phyloP scores from a whole-genome alignment of 768 basidiomycete genomes.

The Trichaptum fuscoviolaceum region DNA sequence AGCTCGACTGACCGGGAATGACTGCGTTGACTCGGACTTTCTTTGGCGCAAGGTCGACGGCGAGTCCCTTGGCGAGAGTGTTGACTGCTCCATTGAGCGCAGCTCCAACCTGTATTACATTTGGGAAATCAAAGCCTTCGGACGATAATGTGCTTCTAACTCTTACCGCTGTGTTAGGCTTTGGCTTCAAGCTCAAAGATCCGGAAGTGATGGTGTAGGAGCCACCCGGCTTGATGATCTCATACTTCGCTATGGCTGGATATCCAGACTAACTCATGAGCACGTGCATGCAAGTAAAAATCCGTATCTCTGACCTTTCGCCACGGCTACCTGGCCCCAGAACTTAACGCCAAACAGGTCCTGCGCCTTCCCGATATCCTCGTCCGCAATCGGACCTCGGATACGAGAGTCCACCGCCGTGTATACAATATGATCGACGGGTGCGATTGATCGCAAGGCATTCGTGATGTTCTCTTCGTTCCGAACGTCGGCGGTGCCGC shows the following conservation, averaged over 20 bases:
- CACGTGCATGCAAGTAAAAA: neutral
- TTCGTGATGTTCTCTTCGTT: neutral
- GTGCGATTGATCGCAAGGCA: neutral
- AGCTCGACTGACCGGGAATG: neutral
- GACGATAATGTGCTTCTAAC: neutral
- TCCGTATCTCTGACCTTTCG: neutral
- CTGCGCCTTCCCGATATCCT: constrained; percentile 1
- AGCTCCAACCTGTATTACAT: neutral
- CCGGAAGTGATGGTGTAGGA: constrained; percentile 5
- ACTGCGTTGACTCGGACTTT: constrained; percentile 4
- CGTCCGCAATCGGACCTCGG: constrained; percentile 1
- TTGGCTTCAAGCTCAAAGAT: constrained; percentile 4
- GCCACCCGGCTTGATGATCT: constrained; percentile 1
- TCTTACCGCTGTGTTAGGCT: constrained; percentile 2
- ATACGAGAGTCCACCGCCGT: constrained; percentile 5
- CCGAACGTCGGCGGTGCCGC: neutral
- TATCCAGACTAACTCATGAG: neutral
- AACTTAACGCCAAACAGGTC: constrained; percentile 7
- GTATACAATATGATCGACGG: constrained; percentile 6
- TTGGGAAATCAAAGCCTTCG: neutral
- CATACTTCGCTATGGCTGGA: constrained; percentile 3
- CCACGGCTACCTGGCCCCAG: constrained; percentile 5
- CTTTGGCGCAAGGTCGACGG: constrained; percentile 5
- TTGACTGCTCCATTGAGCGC: constrained; percentile 6
- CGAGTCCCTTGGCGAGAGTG: constrained; percentile 5